Percentiles rank a stretch among this genome's conserved stretches.
These are phyloP conservation scores for Aurinia saxatilis DNA, from an alignment of 345 rosid genomes.

Conservation along the genomic window DNA sequence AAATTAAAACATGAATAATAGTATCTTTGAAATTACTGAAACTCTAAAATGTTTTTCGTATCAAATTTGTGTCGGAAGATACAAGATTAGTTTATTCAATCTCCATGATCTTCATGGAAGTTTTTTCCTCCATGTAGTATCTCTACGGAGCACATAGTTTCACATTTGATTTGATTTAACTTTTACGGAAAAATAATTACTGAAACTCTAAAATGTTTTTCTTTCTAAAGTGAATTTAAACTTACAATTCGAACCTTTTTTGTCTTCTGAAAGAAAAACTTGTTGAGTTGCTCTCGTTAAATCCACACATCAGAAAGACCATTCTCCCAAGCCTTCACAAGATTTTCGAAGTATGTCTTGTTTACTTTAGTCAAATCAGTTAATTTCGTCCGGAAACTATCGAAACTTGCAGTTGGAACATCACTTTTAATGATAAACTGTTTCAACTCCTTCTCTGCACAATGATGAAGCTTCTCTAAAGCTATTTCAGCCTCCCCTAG, in stretches of 20 bases:
- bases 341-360: slow-evolving; percentile 66
- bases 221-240: no score
- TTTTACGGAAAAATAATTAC: no score
- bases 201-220: no score
- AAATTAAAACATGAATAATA: no score
- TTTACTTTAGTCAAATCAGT: slow-evolving; percentile 56
- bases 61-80: no score
- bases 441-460: slow-evolving; percentile 12
- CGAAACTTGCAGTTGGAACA: slow-evolving; percentile 33
- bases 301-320: slow-evolving; percentile 52
- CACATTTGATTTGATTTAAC: no score
- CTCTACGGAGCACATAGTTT: no score
- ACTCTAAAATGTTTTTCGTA: no score
- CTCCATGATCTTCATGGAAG: no score
- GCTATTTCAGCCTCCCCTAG: slow-evolving; percentile 19
- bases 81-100: no score
- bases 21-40: no score
- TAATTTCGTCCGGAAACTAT: slow-evolving; percentile 49
- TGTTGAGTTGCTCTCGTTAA: background rate
- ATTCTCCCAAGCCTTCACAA: slow-evolving; percentile 71
- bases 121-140: no score
- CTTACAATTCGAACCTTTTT: background rate
- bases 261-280: background rate
- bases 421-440: background rate
- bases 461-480: slow-evolving; percentile 25